Evolutionary conservation across 805 yeast species (phyloP).

Genomic region (Zygotorulaspora danielsina): DNA sequence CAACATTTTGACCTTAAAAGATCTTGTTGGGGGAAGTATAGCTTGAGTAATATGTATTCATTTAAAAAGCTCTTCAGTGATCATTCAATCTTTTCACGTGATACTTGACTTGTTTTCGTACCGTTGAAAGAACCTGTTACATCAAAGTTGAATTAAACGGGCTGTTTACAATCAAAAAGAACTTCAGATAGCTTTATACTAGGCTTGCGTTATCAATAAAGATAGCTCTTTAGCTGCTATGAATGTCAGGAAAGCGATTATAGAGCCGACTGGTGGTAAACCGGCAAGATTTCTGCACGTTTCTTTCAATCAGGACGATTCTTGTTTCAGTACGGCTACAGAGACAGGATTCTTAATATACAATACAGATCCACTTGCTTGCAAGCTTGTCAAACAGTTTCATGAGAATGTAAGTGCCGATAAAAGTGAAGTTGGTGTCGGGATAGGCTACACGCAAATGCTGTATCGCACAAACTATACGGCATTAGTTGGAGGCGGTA

Average conservation of each 20-base stretch:
- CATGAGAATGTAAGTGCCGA: conserved; percentile 52
- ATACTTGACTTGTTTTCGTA: background rate
- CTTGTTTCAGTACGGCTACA: conserved; percentile 81
- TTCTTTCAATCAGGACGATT: conserved; percentile 82
- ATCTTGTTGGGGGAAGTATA: too few relatives aligned
- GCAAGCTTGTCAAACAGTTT: conserved; percentile 25
- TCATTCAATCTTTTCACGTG: background rate
- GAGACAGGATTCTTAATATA: conserved; percentile 80
- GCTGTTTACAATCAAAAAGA: background rate
- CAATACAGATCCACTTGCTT: conserved; percentile 73
- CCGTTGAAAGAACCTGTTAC: background rate
- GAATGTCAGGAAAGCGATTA: conserved; percentile 20
- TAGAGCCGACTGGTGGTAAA: conserved; percentile 9
- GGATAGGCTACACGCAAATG: conserved; percentile 77
- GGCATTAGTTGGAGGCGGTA: conserved; percentile 88
- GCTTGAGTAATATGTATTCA: too few relatives aligned
- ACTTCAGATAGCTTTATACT: too few relatives aligned
- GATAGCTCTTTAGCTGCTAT: conserved; percentile 4
- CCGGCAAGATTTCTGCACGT: conserved; percentile 48
- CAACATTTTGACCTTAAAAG: too few relatives aligned
- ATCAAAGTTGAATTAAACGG: too few relatives aligned
- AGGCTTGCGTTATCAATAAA: too few relatives aligned
- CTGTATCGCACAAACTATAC: conserved; percentile 86
- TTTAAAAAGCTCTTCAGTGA: too few relatives aligned
- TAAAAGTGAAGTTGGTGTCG: conserved; percentile 51